phyloP scores from a whole-genome alignment of 139 green algal genomes.

The Klebsormidium nitens region DNA sequence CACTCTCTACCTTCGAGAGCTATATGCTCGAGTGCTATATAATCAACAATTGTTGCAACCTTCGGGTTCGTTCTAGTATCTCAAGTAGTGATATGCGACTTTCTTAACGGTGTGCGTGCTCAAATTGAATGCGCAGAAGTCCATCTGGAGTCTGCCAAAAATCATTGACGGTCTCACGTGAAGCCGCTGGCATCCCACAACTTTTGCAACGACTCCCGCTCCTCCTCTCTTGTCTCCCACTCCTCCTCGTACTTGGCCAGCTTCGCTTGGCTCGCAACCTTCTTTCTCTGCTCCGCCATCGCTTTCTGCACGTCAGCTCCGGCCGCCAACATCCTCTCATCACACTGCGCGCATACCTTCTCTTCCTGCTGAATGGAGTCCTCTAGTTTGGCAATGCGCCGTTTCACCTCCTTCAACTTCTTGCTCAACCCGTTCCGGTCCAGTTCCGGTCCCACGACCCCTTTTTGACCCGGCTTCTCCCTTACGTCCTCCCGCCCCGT shows the following conservation, averaged over 20 bases:
- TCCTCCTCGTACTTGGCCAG: slow-evolving; percentile 8
- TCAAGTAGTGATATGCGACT: no score
- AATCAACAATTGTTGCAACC: no score
- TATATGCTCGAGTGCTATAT: no score
- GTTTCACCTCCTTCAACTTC: slow-evolving; percentile 1
- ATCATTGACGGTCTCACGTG: no score
- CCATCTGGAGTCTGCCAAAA: no score
- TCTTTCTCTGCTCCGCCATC: slow-evolving; percentile 9
- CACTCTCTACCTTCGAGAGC: no score
- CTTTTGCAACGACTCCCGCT: no score
- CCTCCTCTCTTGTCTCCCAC: slow-evolving; percentile 15
- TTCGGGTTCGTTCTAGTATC: no score
- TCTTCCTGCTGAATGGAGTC: slow-evolving; percentile 7
- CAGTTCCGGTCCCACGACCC: not conserved
- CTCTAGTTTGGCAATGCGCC: slow-evolving; percentile 1
- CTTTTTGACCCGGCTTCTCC: not conserved
- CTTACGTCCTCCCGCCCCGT: not conserved
- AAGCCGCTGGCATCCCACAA: no score
- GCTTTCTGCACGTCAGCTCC: slow-evolving; percentile 6
- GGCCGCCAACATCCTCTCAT: slow-evolving; percentile 10
- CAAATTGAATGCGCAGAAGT: no score
- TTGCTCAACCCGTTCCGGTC: not conserved
- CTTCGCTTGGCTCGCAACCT: slow-evolving; percentile 1
- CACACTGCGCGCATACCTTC: slow-evolving; percentile 5
- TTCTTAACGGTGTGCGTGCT: no score